Evolutionary conservation across 192 early-diverging fungal genomes (phyloP), one percentile per base, ranked within the genome.

Genomic region (Coemansia guatemalensis): DNA sequence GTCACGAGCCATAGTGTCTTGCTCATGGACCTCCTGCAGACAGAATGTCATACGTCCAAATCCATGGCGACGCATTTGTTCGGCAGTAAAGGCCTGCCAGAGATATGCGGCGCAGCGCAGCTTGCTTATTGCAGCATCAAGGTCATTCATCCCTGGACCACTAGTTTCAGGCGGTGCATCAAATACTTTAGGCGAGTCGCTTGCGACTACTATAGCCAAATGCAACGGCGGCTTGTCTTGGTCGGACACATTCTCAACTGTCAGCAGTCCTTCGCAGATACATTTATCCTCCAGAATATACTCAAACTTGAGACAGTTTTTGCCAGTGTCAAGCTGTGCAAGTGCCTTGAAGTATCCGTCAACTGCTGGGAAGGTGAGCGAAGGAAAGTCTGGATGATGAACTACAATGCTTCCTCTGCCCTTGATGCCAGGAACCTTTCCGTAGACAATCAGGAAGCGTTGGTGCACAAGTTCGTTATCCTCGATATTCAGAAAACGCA

Each of bases 51-150:
- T 77, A 23, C 84, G 82, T 2, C 84, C 88, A 78, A 88, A 86
- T 18, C 87, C 87, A 41, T 85, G 74, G 25, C 88, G 82, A 54
- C 85, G 71, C 78, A 90, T 81, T 61, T 88, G 85, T 63, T 90
- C 88, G 14, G 88, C 75, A n/a, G 80, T 85, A 64, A 85, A 89
- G 2, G 88, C 88, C 65, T 89, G 88, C 88, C 88, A 90, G 53
- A 90, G 64, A 55, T 89, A 88, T 7, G 78, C 85, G 20, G 76
- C 74, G 68, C 82, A 87, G 8, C 89, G 65, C 23, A 88, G 63
- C 60, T 86, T 87, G 48, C 73, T 66, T 25, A 80, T 62, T 0
- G 85, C 87, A 18, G 74, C 67, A 8, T 84, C 77, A 5, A 89
- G 55, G 8, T 72, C 70, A 56, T 85, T 82, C 5, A 76, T 48